Evolutionary conservation across 306 rosid genomes (phyloP).

Genomic region (Cucumis hystrix): DNA sequence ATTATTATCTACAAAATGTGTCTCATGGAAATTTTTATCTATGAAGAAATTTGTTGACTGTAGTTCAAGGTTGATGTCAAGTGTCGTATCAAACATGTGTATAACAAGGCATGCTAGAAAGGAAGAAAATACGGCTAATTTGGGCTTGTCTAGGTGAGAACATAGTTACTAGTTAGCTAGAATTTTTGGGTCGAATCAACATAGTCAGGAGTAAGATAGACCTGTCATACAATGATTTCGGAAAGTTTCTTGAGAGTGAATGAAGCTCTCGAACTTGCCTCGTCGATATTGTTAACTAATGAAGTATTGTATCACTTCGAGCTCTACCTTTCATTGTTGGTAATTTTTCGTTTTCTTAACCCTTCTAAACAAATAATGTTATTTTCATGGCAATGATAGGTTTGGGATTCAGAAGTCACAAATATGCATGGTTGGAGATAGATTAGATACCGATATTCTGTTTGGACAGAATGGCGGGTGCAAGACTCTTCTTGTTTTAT

Average conservation of each 20-base stretch:
- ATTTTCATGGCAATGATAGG: constrained; percentile 25
- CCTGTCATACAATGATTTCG: neutral
- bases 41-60: neutral
- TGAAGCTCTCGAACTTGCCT: neutral
- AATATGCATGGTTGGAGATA: constrained; percentile 97
- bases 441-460: constrained; percentile 86
- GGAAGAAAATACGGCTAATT: neutral
- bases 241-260: neutral
- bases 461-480: constrained; percentile 98
- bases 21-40: neutral
- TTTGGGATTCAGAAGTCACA: constrained; percentile 85
- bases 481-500: constrained; percentile 90
- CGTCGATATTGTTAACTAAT: neutral
- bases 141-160: neutral
- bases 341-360: neutral
- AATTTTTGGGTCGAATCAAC: neutral
- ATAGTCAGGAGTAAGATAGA: neutral
- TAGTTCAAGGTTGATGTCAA: neutral
- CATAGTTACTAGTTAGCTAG: neutral
- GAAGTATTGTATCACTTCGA: neutral
- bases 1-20: neutral
- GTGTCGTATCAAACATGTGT: neutral
- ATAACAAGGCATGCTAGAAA: neutral
- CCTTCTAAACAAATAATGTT: neutral
- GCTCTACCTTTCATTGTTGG: neutral